Evolutionary conservation across 768 basidiomycete species (phyloP).

Genomic region (Russula vinacea): DNA sequence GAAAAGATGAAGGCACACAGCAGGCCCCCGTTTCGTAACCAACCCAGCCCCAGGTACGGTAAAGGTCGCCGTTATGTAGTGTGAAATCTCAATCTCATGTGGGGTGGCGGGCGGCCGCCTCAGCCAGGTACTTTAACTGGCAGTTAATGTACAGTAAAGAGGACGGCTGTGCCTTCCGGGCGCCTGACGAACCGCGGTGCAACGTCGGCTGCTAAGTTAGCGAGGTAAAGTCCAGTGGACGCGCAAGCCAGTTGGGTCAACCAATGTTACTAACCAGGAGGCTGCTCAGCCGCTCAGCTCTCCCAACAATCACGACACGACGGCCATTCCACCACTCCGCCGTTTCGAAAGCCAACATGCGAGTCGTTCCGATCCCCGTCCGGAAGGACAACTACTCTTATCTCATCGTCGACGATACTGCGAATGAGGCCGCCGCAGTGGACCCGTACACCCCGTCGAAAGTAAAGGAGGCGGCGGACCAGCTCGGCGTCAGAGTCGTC

Average conservation of each 20-base stretch:
- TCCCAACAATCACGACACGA: neutral
- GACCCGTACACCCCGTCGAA: constrained; percentile 78
- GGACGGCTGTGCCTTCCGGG: too few relatives aligned
- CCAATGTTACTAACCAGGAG: neutral
- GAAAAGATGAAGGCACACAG: too few relatives aligned
- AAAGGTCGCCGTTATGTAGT: too few relatives aligned
- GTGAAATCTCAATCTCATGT: too few relatives aligned
- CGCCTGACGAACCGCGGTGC: too few relatives aligned
- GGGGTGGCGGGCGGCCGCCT: too few relatives aligned
- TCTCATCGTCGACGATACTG: constrained; percentile 65
- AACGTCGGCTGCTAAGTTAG: too few relatives aligned
- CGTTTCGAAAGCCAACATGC: constrained; percentile 48
- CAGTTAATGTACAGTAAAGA: too few relatives aligned
- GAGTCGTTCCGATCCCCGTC: constrained; percentile 74
- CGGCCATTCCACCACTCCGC: constrained; percentile 28
- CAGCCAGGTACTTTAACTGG: too few relatives aligned
- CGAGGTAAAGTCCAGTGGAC: neutral
- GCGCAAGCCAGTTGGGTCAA: too few relatives aligned
- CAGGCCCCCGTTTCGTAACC: too few relatives aligned
- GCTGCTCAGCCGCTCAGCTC: neutral
- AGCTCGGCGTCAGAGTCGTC: constrained; percentile 60
- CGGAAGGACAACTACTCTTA: constrained; percentile 85
- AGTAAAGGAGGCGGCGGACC: constrained; percentile 59
- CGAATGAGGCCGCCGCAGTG: constrained; percentile 69
- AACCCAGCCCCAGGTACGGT: too few relatives aligned